Evolutionary conservation across 2,329 filamentous ascomycete species (phyloP).

Genomic region (Cladosporium velox): DNA sequence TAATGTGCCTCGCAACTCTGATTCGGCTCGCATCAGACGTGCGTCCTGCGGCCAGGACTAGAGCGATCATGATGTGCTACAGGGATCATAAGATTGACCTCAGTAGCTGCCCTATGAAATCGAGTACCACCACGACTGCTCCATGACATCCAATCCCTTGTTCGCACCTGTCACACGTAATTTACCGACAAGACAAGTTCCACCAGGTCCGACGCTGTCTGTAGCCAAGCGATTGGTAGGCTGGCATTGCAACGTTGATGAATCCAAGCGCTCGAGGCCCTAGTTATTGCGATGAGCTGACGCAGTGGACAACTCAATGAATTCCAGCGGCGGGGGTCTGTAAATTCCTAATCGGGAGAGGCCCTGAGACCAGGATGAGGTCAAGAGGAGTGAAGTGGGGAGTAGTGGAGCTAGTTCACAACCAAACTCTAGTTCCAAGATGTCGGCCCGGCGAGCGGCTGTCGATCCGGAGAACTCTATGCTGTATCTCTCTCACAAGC

Average conservation of each 20-base stretch:
- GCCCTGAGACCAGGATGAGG: background rate
- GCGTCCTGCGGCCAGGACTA: conserved; percentile 4
- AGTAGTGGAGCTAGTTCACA: background rate
- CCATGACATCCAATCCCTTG: background rate
- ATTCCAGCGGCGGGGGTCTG: background rate
- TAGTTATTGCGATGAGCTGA: background rate
- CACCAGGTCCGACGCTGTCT: background rate
- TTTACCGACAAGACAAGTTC: background rate
- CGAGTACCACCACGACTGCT: background rate
- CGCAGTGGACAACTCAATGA: conserved; percentile 2
- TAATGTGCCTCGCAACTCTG: background rate
- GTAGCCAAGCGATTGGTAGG: background rate
- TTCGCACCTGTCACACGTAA: background rate
- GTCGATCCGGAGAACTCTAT: conserved; percentile 3
- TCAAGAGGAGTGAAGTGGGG: background rate
- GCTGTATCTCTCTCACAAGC: background rate
- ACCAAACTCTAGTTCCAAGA: conserved; percentile 1
- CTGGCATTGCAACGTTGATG: background rate
- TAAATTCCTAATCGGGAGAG: conserved; percentile 8
- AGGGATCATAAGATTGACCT: conserved; percentile 5
- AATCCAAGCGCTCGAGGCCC: background rate
- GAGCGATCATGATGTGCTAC: conserved; percentile 3
- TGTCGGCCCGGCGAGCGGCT: background rate
- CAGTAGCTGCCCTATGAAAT: background rate
- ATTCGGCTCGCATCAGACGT: conserved; percentile 1